Evolutionary conservation across 768 basidiomycete genomes (phyloP).

Genomic region (Lanmaoa rubissima): DNA sequence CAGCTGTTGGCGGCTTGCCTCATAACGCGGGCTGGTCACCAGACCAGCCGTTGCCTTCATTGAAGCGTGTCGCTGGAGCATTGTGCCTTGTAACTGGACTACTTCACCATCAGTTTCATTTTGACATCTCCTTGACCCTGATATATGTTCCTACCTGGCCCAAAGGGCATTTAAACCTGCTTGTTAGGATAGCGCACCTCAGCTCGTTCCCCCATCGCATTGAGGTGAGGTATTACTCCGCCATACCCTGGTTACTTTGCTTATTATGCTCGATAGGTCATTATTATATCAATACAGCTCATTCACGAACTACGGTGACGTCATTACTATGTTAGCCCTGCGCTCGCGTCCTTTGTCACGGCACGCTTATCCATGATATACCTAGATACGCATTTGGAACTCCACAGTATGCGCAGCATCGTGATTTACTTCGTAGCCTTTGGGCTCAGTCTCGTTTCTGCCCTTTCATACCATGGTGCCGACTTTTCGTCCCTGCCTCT

Average conservation of each 20-base stretch:
- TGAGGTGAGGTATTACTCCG: background rate
- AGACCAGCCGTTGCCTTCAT: no score
- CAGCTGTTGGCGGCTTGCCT: no score
- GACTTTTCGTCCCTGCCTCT: conserved; percentile 19
- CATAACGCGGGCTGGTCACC: no score
- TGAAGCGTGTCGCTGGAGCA: no score
- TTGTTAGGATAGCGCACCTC: background rate
- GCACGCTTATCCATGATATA: no score
- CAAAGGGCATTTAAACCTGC: background rate
- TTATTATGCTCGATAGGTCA: background rate
- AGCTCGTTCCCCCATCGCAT: background rate
- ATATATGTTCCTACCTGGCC: background rate
- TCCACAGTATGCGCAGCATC: background rate
- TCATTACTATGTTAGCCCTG: no score
- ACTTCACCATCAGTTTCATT: background rate
- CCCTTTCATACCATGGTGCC: conserved; percentile 6
- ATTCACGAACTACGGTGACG: no score
- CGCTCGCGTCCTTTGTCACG: no score
- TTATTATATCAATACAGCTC: no score
- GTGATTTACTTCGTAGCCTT: background rate
- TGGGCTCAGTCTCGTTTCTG: conserved; percentile 8
- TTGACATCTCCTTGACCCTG: background rate
- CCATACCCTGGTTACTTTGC: background rate
- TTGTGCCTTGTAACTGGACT: no score
- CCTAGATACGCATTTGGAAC: background rate